Evolutionary conservation across 164 flowering plant species (phyloP).

Genomic region (Berberis thunbergii): DNA sequence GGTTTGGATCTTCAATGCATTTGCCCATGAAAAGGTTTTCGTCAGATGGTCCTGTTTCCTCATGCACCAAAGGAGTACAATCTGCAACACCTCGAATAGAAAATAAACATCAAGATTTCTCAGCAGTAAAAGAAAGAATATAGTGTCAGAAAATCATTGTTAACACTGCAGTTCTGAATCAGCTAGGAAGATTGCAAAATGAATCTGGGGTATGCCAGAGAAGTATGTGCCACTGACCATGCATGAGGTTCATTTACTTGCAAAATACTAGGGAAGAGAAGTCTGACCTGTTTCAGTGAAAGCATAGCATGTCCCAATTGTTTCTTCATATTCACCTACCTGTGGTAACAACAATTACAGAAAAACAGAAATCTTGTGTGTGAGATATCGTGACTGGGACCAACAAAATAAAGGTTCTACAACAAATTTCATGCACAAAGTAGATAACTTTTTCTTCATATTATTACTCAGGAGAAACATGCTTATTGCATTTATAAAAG

Average conservation of each 20-base stretch:
- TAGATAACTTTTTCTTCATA: too few relatives aligned
- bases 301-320: constrained; percentile 59
- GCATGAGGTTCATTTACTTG: not conserved
- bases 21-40: constrained; percentile 37
- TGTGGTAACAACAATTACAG: constrained; percentile 16
- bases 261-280: not conserved
- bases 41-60: constrained; percentile 58
- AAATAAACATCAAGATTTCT: not conserved
- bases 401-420: not conserved
- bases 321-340: constrained; percentile 74
- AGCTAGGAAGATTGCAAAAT: not conserved
- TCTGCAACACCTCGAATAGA: constrained; percentile 23
- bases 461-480: too few relatives aligned
- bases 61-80: constrained; percentile 32
- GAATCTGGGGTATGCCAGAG: not conserved
- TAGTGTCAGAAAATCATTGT: not conserved
- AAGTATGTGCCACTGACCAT: too few relatives aligned
- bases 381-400: not conserved
- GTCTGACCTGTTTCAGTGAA: constrained; percentile 54
- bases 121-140: not conserved
- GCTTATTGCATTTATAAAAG: too few relatives aligned
- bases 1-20: constrained; percentile 35
- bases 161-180: not conserved
- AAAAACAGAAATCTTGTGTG: not conserved
- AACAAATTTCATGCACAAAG: not conserved